A percentile compares a stretch with the other conserved stretches of the same genome.
Evolutionary conservation across 1,139 yeast species (phyloP).

Genomic region (Scheffersomyces stambukii): DNA sequence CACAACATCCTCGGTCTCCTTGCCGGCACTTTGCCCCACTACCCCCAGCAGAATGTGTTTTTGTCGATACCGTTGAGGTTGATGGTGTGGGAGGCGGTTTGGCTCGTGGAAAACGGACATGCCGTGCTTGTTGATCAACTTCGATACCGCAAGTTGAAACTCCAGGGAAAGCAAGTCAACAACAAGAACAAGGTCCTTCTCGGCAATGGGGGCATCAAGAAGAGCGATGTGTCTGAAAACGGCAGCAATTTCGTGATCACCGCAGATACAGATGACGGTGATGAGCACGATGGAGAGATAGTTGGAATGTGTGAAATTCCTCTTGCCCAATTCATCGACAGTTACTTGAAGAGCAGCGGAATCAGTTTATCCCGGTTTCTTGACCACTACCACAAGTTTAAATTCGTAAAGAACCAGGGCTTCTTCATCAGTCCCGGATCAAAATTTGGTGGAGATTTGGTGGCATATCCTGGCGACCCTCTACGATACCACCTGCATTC

Average conservation of each 20-base stretch:
- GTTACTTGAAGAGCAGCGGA: constrained; percentile 4
- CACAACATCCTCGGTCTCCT: constrained; percentile 67
- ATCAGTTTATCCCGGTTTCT: constrained; percentile 5
- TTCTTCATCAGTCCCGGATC: constrained; percentile 77
- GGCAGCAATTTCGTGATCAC: constrained; percentile 8
- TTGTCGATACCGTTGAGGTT: constrained; percentile 78
- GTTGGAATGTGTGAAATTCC: constrained; percentile 5
- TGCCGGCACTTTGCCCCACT: constrained; percentile 76
- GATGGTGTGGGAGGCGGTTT: constrained; percentile 67
- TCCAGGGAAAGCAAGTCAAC: neutral
- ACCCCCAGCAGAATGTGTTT: constrained; percentile 88
- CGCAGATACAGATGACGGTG: constrained; percentile 6
- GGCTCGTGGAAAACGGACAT: constrained; percentile 48
- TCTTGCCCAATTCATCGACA: constrained; percentile 7
- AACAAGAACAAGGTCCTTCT: neutral
- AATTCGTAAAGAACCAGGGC: constrained; percentile 40
- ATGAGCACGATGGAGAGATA: constrained; percentile 6
- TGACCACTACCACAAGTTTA: constrained; percentile 17
- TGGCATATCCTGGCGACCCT: constrained; percentile 96
- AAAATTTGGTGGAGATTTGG: constrained; percentile 83
- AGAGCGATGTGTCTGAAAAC: neutral
- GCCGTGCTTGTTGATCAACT: constrained; percentile 34
- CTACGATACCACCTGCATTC: constrained; percentile 84
- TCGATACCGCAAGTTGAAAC: constrained; percentile 11
- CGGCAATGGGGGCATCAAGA: too few relatives aligned